Evolutionary conservation across 2,329 filamentous ascomycete genomes (phyloP).

Genomic region (Paecilomyces niveus): DNA sequence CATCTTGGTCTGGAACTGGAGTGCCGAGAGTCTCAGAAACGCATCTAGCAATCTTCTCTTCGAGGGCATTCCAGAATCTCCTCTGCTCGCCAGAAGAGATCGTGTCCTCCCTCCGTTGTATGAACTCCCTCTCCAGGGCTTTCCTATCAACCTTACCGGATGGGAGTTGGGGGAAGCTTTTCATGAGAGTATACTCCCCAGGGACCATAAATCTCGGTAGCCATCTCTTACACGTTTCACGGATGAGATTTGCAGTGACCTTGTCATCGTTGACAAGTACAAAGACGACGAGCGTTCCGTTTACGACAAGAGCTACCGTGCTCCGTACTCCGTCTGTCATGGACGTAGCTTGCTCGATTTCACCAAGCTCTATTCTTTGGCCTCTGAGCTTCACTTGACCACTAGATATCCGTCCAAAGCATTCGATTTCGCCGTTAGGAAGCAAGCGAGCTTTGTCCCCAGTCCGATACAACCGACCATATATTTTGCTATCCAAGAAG

Average conservation of each 20-base stretch:
- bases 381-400: slow-evolving; percentile 84
- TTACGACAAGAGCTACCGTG: slow-evolving; percentile 60
- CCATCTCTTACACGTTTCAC: slow-evolving; percentile 61
- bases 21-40: slow-evolving; percentile 38
- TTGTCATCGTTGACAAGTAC: slow-evolving; percentile 49
- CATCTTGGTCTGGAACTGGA: slow-evolving; percentile 29
- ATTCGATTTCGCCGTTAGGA: slow-evolving; percentile 66
- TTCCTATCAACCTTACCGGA: slow-evolving; percentile 80
- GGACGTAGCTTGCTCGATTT: slow-evolving; percentile 64
- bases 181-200: slow-evolving; percentile 58
- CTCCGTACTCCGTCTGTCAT: slow-evolving; percentile 56
- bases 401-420: slow-evolving; percentile 68
- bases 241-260: slow-evolving; percentile 40
- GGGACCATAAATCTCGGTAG: slow-evolving; percentile 80
- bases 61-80: slow-evolving; percentile 15
- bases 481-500: slow-evolving; percentile 59
- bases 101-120: slow-evolving; percentile 14
- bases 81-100: slow-evolving; percentile 4
- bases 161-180: slow-evolving; percentile 63
- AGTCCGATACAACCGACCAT: slow-evolving; percentile 71
- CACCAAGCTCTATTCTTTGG: slow-evolving; percentile 73
- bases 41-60: slow-evolving; percentile 31
- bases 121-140: slow-evolving; percentile 51
- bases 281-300: slow-evolving; percentile 66
- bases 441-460: slow-evolving; percentile 73